Base-by-base conservation (phyloP, 495 filamentous ascomycete species). In the Penicillium samsonianum region DNA sequence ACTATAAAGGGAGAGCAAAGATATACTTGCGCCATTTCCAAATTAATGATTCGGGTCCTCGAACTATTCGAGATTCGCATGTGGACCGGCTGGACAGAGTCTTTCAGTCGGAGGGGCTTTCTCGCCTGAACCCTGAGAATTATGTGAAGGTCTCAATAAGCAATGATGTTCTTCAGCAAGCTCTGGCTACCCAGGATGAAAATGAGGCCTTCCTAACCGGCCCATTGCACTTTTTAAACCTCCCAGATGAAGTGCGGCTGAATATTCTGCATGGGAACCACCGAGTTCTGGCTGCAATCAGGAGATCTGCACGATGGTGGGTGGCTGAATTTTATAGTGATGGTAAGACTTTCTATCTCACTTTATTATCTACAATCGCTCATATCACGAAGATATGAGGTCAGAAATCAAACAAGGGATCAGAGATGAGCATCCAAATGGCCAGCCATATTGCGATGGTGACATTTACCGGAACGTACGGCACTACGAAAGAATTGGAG, bases 401-500 rank as follows among this genome's bases (percentile, higher is more conserved):
- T 23, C 19, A 19, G 19, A 20, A 43, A 43, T 43, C 23, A 20
- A 43, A 43, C 19, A 43, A 9, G 19, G 41, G 41, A 43, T 43
- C 41, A 43, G 41, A 43, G 52, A 60, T 49, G 42, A 60, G 42
- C 47, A 60, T 50, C 45, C 33, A 31, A 48, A 57, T 49, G 44
- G 26, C 20, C 7, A 53, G 42, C 44, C 23, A 44, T 60, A 57
- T 37, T 60, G 52, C 28, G 58, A 60, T 40, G 33, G 58, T 6
- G 58, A 60, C 16, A 60, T 60, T 14, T 60, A 60, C 35, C 58
- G 33, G 14, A 28, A 55, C 30, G 28, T 60, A 25, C 30, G 31
- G 10, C 23, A 57, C 6, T 56, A 60, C 41, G 52, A 56, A 46
- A 19, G 25, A 38, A 44, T 56, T 31, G 43, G 44, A 26, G 53